These are phyloP conservation scores for Scleromitrula shiraiana DNA, from an alignment of 2,329 filamentous ascomycete genomes.

Conservation along the genomic window DNA sequence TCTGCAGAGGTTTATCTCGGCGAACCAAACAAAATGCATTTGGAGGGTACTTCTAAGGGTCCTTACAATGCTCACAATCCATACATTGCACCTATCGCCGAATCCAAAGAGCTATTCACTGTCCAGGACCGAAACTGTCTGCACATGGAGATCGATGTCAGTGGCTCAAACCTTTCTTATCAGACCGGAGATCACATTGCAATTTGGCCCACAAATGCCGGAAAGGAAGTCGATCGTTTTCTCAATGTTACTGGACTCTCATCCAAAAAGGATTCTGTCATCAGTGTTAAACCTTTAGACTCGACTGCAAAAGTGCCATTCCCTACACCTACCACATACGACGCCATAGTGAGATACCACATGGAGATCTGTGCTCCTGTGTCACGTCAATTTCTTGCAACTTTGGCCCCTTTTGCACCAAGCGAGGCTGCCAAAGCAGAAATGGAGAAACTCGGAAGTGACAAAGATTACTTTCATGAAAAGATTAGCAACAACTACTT, in stretches of 20 bases:
- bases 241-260: slow-evolving; percentile 68
- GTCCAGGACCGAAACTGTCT: slow-evolving; percentile 89
- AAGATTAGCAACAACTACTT: slow-evolving; percentile 74
- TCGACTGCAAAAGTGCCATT: slow-evolving; percentile 96
- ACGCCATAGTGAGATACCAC: slow-evolving; percentile 88
- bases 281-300: slow-evolving; percentile 85
- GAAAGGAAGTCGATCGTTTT: slow-evolving; percentile 85
- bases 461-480: slow-evolving; percentile 92
- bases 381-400: slow-evolving; percentile 88
- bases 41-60: slow-evolving; percentile 74
- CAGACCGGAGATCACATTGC: slow-evolving; percentile 97
- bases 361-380: slow-evolving; percentile 94
- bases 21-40: slow-evolving; percentile 93
- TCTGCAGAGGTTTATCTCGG: slow-evolving; percentile 83
- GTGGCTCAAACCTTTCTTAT: slow-evolving; percentile 82
- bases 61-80: slow-evolving; percentile 97
- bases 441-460: slow-evolving; percentile 78
- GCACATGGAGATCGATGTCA: slow-evolving; percentile 91
- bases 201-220: slow-evolving; percentile 93
- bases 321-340: slow-evolving; percentile 92
- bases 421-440: slow-evolving; percentile 78
- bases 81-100: slow-evolving; percentile 86
- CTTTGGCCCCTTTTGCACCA: slow-evolving; percentile 81
- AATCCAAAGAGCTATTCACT: slow-evolving; percentile 85
- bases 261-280: slow-evolving; percentile 71